Conservation (phyloP, 108 stramenopile species). For the Nitzschia sp. region DNA sequence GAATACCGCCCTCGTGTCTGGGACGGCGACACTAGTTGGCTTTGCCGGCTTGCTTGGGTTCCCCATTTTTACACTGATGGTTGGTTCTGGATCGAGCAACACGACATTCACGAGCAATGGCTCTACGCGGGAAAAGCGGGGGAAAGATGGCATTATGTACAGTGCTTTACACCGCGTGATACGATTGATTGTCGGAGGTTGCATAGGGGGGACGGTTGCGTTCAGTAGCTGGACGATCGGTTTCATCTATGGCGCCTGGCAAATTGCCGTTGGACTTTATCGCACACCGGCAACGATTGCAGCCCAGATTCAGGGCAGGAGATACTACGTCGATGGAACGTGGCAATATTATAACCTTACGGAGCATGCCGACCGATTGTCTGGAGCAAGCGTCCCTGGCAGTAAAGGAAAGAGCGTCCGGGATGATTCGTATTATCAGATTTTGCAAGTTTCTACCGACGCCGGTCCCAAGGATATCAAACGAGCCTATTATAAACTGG, state of each 20-base stretch:
- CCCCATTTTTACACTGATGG: background rate
- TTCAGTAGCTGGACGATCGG: background rate
- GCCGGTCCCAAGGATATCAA: conserved; percentile 57
- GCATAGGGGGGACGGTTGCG: background rate
- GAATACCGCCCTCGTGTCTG: background rate
- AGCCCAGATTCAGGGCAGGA: background rate
- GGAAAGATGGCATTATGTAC: background rate
- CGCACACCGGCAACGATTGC: background rate
- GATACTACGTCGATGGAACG: background rate
- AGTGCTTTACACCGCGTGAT: background rate
- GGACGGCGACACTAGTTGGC: background rate
- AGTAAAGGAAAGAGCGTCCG: background rate
- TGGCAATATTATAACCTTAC: background rate
- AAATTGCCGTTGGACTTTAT: background rate
- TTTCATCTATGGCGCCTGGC: background rate
- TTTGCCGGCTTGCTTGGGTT: background rate
- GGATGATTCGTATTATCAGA: conserved; percentile 28
- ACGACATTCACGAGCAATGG: background rate
- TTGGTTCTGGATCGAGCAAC: background rate
- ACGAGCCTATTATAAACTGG: conserved; percentile 66
- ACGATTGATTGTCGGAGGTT: background rate
- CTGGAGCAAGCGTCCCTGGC: background rate
- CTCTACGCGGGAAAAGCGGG: too few relatives aligned
- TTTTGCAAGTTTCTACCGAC: conserved; percentile 44
- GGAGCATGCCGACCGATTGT: background rate